Evolutionary conservation across 345 rosid species (phyloP).

Genomic region (Acer campestre): DNA sequence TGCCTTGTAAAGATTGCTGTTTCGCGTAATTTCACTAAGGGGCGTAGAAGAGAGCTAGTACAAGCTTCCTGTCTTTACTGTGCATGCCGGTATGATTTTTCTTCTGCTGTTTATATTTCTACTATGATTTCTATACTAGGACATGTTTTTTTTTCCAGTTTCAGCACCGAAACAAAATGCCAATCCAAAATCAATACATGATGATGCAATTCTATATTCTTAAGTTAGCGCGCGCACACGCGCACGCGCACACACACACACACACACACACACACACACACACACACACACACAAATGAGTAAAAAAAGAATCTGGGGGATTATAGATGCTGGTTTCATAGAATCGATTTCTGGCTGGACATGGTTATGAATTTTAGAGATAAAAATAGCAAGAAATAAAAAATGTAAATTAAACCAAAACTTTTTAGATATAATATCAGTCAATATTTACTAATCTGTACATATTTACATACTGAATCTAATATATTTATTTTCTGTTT

Average conservation of each 20-base stretch:
- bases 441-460: background rate
- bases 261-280: background rate
- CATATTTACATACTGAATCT: background rate
- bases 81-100: conserved; percentile 76
- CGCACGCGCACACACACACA: background rate
- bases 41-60: conserved; percentile 84
- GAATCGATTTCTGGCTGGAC: too few relatives aligned
- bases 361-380: too few relatives aligned
- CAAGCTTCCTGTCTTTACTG: conserved; percentile 86
- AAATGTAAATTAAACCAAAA: background rate
- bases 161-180: background rate
- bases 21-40: conserved; percentile 73
- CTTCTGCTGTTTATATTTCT: background rate
- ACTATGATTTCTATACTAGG: background rate
- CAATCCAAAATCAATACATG: too few relatives aligned
- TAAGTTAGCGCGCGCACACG: too few relatives aligned
- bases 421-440: background rate
- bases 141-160: background rate
- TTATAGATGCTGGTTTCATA: too few relatives aligned
- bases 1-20: conserved; percentile 64
- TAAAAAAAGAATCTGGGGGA: background rate
- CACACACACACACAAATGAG: background rate
- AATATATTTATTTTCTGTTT: conserved; percentile 1
- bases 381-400: background rate
- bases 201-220: too few relatives aligned